Evolutionary conservation across 2,329 filamentous ascomycete species (phyloP).

Genomic region (Colletotrichum costaricense): DNA sequence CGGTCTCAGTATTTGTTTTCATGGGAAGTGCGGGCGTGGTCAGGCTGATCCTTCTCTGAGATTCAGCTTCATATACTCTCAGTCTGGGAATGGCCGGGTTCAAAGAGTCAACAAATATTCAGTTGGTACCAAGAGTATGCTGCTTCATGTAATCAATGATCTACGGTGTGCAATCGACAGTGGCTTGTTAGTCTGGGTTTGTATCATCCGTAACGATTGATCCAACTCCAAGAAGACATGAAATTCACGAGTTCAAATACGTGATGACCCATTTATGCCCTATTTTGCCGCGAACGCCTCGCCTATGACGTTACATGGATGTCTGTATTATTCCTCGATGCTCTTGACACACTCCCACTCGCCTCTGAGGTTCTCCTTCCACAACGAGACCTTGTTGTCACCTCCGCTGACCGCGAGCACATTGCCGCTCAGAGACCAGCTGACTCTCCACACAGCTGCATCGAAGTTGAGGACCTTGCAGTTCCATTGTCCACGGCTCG

Average conservation of each 20-base stretch:
- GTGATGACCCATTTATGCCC: conserved; percentile 10
- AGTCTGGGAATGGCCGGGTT: too few relatives aligned
- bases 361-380: conserved; percentile 97
- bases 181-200: background rate
- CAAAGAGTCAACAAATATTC: background rate
- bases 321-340: conserved; percentile 79
- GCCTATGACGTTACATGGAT: conserved; percentile 36
- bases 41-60: background rate
- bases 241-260: background rate
- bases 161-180: background rate
- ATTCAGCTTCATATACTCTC: background rate
- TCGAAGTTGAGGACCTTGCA: conserved; percentile 90
- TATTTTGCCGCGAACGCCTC: conserved; percentile 50
- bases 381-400: conserved; percentile 96
- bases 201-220: background rate
- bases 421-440: conserved; percentile 97
- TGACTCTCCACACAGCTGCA: conserved; percentile 92
- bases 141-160: background rate
- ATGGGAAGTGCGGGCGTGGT: background rate
- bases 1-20: background rate
- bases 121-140: background rate
- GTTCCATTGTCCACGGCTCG: conserved; percentile 79
- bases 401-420: conserved; percentile 92
- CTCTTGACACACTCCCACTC: conserved; percentile 98
- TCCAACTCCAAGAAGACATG: background rate